Evolutionary conservation across 1,139 yeast species (phyloP), one percentile per base, ranked within the genome.

Genomic region (Taphrina confusa): DNA sequence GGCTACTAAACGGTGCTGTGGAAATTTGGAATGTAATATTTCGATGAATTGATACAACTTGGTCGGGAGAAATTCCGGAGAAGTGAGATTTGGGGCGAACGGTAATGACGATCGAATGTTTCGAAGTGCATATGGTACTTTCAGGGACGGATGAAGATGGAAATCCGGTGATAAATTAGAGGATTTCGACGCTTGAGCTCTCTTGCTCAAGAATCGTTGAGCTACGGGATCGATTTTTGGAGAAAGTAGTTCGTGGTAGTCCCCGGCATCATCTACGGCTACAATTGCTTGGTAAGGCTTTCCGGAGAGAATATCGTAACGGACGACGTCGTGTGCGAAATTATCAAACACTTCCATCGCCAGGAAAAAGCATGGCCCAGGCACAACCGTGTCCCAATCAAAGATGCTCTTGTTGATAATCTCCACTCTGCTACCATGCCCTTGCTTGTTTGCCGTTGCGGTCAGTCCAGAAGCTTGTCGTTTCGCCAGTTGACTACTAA

Each of bases 261-360:
- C 95, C 14, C 92, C 91, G 63, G 82, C 75, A 37, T 80, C 82
- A 68, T 88, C 94, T 44, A 87, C 76, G 11, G 85, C 79, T 1
- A 88, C 95, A 66, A 85, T 82, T 0, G 91, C 95, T 69, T 88
- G 94, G 65, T 81, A 78, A 0, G 95, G 94, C 63, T 78, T 77
- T 4, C 85, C 82, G 0, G 90, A 82, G 8, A 73, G 68, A 64
- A 83, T 81, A 67, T 89, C 95, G 68, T 87, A 88, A 44, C 94
- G 78, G 6, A 88, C 79, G 34, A 86, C 81, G 70, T 88, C 96
- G 71, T 88, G 96, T 1, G 95, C 80, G 66, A 89, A 82, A 68
- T 87, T 89, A 71, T 88, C 95, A 71, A 89, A 83, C 30, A 89
- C 95, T 69, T 89, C 96, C 63, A 87, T 74, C 0, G 94, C 95